Conservation (phyloP, 768 basidiomycete genomes). For the Boletus reticuloceps region DNA sequence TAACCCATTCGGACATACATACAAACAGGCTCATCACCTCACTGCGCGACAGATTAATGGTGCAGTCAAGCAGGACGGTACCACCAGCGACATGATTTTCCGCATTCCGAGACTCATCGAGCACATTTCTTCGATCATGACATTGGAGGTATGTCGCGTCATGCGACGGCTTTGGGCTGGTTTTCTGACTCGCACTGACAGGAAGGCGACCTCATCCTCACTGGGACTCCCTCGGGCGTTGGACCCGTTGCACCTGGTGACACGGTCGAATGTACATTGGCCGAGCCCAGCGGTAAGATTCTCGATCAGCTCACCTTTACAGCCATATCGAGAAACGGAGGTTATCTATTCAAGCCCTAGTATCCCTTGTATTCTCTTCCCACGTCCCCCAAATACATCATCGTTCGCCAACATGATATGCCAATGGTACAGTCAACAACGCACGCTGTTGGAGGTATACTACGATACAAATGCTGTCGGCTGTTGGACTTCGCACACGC, state of each 20-base stretch:
- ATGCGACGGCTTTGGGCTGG: not conserved
- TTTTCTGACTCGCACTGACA: slow-evolving; percentile 27
- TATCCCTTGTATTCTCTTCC: not conserved
- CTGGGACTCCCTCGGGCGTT: slow-evolving; percentile 91
- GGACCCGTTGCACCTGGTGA: slow-evolving; percentile 80
- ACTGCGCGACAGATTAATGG: slow-evolving; percentile 68
- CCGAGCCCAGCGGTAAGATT: slow-evolving; percentile 50
- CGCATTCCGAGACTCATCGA: slow-evolving; percentile 83
- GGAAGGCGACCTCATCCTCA: slow-evolving; percentile 91
- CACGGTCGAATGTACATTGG: slow-evolving; percentile 69
- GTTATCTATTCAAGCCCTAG: slow-evolving; percentile 53
- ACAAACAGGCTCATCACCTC: not conserved
- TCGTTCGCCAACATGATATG: slow-evolving; percentile 9
- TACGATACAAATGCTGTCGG: slow-evolving; percentile 10
- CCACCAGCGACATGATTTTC: slow-evolving; percentile 90
- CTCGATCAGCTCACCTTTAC: slow-evolving; percentile 65
- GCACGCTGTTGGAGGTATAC: slow-evolving; percentile 15
- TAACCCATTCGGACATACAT: slow-evolving; percentile 19
- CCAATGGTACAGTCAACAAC: slow-evolving; percentile 13
- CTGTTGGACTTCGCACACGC: not conserved
- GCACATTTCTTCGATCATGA: slow-evolving; percentile 95
- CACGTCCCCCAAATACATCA: not conserved
- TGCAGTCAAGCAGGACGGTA: slow-evolving; percentile 77
- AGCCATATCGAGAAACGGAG: slow-evolving; percentile 64
- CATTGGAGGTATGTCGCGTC: slow-evolving; percentile 83